Conservation (phyloP, 1,284 basidiomycete genomes). For the Ceratobasidium sp. region DNA sequence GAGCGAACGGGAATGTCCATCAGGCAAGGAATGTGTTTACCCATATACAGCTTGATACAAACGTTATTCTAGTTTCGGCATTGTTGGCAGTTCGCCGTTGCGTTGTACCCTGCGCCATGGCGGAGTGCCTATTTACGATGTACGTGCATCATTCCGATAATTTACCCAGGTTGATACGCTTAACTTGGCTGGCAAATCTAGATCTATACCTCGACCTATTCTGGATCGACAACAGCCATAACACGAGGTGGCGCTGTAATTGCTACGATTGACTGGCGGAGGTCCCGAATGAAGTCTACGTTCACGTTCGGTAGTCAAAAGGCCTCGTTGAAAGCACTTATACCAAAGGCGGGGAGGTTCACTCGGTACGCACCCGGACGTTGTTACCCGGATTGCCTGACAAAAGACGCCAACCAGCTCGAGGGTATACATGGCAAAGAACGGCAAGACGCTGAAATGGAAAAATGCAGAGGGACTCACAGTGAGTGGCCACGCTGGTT, state of each 20-base stretch:
- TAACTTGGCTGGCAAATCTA: not conserved
- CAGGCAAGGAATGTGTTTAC: not conserved
- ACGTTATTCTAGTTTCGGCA: constrained; percentile 17
- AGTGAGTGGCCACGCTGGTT: not conserved
- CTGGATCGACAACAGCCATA: constrained; percentile 1
- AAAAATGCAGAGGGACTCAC: not conserved
- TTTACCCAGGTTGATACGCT: not conserved
- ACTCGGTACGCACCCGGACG: not conserved
- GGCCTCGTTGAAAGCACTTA: not conserved
- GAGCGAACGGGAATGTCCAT: not conserved
- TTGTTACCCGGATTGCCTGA: not conserved
- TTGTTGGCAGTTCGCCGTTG: constrained; percentile 5
- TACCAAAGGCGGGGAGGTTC: constrained; percentile 18
- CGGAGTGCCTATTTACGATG: constrained; percentile 8
- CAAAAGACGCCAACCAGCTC: not conserved
- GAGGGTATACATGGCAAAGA: not conserved
- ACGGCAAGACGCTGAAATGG: constrained; percentile 21
- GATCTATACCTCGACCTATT: constrained; percentile 10
- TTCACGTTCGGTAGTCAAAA: not conserved
- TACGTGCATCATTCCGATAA: not conserved
- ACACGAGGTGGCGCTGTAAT: not conserved
- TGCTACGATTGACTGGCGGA: constrained; percentile 8
- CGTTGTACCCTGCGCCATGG: constrained; percentile 15
- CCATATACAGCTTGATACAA: not conserved
- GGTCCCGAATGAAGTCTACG: constrained; percentile 2